These are phyloP conservation scores for Gaultheria prostrata DNA, from an alignment of 148 eudicot species.

Conservation along the genomic window DNA sequence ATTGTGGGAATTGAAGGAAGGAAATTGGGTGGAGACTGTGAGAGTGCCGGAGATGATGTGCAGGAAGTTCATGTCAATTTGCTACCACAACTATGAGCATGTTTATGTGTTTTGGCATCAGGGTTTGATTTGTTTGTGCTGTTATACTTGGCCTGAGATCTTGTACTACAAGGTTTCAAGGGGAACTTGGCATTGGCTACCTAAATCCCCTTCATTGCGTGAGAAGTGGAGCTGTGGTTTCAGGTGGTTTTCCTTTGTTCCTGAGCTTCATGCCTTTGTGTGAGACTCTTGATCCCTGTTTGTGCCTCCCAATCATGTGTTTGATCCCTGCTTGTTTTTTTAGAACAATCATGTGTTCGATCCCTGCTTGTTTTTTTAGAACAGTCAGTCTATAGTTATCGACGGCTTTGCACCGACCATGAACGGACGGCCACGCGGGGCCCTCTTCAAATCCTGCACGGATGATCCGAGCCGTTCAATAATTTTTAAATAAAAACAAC, in stretches of 20 bases:
- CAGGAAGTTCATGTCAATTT: conserved; percentile 59
- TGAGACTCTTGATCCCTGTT: not conserved
- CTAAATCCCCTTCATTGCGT: conserved; percentile 55
- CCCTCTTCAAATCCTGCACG: no score
- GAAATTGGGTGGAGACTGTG: conserved; percentile 51
- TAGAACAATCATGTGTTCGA: no score
- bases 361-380: no score
- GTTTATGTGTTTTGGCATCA: conserved; percentile 73
- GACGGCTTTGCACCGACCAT: no score
- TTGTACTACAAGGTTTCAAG: conserved; percentile 59
- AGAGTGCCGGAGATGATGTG: conserved; percentile 56
- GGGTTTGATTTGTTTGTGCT: conserved; percentile 62
- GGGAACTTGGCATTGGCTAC: conserved; percentile 75
- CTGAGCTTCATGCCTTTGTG: conserved; percentile 43
- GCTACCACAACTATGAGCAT: conserved; percentile 75
- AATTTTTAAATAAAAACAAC: no score
- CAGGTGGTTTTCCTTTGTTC: conserved; percentile 69
- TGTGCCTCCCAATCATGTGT: not conserved
- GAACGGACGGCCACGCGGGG: no score
- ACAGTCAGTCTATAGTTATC: no score
- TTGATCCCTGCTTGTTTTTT: not conserved
- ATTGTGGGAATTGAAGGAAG: conserved; percentile 50
- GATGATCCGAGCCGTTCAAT: no score
- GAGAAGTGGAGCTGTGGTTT: conserved; percentile 78
- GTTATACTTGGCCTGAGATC: conserved; percentile 67